phyloP scores from a whole-genome alignment of 139 green algal species.

The Auxenochlorella pyrenoidosa region DNA sequence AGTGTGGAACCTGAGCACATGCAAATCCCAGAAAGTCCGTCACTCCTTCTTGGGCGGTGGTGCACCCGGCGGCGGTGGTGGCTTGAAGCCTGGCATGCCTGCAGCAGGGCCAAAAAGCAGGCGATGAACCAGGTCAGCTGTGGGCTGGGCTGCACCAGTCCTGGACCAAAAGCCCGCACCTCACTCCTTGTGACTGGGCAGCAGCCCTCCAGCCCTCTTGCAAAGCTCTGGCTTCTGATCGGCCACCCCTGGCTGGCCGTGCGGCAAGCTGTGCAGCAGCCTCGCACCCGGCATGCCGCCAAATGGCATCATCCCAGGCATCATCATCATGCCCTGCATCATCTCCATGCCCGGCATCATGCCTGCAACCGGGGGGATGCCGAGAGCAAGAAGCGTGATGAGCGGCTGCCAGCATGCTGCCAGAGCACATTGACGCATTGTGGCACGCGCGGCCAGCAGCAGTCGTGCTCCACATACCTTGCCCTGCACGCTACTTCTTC shows the following conservation, averaged over 20 bases:
- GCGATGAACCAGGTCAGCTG: neutral
- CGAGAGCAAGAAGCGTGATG: no score
- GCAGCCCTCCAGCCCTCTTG: neutral
- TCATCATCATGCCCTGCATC: conserved; percentile 46
- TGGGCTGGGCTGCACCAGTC: neutral
- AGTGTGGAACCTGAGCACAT: no score
- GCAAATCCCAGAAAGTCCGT: neutral
- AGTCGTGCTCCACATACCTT: neutral
- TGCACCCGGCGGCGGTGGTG: conserved; percentile 23
- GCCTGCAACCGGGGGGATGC: no score
- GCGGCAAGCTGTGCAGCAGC: no score
- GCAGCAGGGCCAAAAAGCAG: neutral
- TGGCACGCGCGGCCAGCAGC: neutral
- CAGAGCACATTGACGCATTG: no score
- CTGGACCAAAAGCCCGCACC: no score
- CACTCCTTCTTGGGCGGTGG: conserved; percentile 24
- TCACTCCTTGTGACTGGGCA: neutral
- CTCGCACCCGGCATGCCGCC: conserved; percentile 33
- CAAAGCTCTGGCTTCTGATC: neutral
- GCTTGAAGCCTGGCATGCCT: conserved; percentile 47
- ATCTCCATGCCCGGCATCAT: conserved; percentile 28
- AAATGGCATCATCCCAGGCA: conserved; percentile 9
- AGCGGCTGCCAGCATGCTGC: no score
- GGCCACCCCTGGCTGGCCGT: no score
- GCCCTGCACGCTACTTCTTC: neutral